Conservation (phyloP, 495 filamentous ascomycete genomes). For the Podospora pseudopauciseta region DNA sequence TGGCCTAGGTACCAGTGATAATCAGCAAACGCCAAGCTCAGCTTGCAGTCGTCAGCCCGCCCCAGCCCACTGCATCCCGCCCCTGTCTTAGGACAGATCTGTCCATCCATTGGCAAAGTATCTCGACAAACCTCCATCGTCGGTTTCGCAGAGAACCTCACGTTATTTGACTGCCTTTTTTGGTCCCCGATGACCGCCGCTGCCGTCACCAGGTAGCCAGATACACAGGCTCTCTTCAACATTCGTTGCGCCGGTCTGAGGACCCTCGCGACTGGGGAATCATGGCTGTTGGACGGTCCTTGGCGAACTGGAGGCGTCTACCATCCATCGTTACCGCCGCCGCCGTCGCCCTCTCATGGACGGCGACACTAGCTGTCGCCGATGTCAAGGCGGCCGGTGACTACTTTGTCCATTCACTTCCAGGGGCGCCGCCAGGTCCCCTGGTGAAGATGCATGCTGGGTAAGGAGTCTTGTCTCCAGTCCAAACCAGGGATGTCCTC, state of each 20-base stretch:
- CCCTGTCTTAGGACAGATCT: conserved; percentile 3
- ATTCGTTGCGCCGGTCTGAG: background rate
- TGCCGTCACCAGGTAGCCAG: conserved; percentile 22
- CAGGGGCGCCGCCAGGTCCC: conserved; percentile 78
- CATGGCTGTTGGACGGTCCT: conserved; percentile 28
- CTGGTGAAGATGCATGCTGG: conserved; percentile 96
- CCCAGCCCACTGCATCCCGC: background rate
- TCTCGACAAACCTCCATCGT: background rate
- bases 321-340: conserved; percentile 32
- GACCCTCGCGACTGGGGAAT: conserved; percentile 9
- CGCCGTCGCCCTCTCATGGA: conserved; percentile 36
- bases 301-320: conserved; percentile 36
- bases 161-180: conserved; percentile 6
- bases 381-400: conserved; percentile 61
- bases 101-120: background rate
- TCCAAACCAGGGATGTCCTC: background rate
- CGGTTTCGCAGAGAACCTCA: conserved; percentile 2
- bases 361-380: conserved; percentile 30
- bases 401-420: conserved; percentile 81
- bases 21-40: background rate
- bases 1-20: background rate
- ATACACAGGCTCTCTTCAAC: conserved; percentile 1
- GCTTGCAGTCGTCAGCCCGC: conserved; percentile 8
- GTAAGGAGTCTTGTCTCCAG: conserved; percentile 48
- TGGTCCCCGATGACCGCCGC: conserved; percentile 15